Conservation (phyloP, 1,284 basidiomycete genomes). For the Kalmanozyma brasiliensis region DNA sequence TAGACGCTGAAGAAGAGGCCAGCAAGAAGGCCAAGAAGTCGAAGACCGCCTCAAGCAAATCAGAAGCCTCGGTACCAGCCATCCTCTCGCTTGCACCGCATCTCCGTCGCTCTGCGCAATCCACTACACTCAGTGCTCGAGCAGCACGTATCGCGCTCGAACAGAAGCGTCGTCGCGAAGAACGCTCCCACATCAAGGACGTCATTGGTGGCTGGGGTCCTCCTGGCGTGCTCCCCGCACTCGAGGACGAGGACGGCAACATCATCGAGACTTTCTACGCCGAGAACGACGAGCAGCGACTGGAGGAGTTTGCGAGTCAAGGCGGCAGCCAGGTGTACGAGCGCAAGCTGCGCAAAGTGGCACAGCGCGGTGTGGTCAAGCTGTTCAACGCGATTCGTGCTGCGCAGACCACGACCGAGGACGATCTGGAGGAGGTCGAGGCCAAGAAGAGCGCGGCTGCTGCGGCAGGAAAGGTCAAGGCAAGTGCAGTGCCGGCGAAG, state of each 20-base stretch:
- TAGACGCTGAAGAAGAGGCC: conserved; percentile 2
- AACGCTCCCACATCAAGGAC: conserved; percentile 61
- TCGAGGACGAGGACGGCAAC: conserved; percentile 48
- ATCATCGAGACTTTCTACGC: conserved; percentile 25
- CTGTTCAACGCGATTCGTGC: conserved; percentile 67
- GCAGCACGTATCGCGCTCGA: conserved; percentile 61
- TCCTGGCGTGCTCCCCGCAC: conserved; percentile 53
- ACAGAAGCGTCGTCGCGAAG: conserved; percentile 58
- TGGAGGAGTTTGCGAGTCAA: conserved; percentile 45
- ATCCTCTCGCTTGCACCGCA: conserved; percentile 66
- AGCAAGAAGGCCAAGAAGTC: conserved; percentile 11
- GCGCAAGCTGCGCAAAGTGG: conserved; percentile 62
- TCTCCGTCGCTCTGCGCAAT: conserved; percentile 56
- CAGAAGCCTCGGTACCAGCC: conserved; percentile 23
- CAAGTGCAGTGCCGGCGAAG: conserved; percentile 14
- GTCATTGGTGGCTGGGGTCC: conserved; percentile 66
- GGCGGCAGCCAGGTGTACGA: conserved; percentile 63
- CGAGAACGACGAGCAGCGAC: conserved; percentile 25
- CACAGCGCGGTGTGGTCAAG: conserved; percentile 67
- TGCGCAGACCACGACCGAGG: conserved; percentile 60
- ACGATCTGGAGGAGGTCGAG: conserved; percentile 54
- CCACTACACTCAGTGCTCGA: conserved; percentile 56
- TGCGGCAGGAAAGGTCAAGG: neutral
- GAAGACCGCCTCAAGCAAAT: conserved; percentile 1
- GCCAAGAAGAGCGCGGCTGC: conserved; percentile 26